phyloP scores from a whole-genome alignment of 371 early-diverging fungal genomes.

The Batrachochytrium dendrobatidis region DNA sequence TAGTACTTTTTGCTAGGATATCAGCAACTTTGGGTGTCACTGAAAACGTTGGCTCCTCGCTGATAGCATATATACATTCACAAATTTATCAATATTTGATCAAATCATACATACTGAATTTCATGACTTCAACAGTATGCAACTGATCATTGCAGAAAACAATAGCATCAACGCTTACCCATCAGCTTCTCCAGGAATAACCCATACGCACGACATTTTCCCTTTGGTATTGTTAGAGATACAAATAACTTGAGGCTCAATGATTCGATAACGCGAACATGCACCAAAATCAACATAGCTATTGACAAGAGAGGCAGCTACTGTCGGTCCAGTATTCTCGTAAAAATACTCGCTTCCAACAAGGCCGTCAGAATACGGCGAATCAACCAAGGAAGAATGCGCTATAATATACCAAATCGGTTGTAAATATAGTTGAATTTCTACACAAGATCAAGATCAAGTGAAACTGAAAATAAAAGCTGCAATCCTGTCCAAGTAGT shows the following conservation, averaged over 20 bases:
- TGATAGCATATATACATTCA: slow-evolving; percentile 4
- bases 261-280: slow-evolving; percentile 36
- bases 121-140: too few species aligned
- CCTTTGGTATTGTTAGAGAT: slow-evolving; percentile 40
- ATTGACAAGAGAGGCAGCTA: slow-evolving; percentile 31
- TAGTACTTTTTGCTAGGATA: slow-evolving; percentile 27
- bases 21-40: slow-evolving; percentile 32
- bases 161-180: slow-evolving; percentile 13
- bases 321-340: slow-evolving; percentile 25
- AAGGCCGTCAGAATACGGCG: slow-evolving; percentile 25
- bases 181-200: slow-evolving; percentile 23
- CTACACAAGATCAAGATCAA: background rate
- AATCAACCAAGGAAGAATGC: slow-evolving; percentile 17
- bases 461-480: background rate
- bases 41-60: slow-evolving; percentile 29
- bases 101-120: background rate
- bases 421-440: too few species aligned
- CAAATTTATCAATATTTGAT: background rate
- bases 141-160: too few species aligned
- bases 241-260: slow-evolving; percentile 31
- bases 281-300: slow-evolving; percentile 43
- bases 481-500: background rate
- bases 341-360: slow-evolving; percentile 39
- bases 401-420: slow-evolving; percentile 6
- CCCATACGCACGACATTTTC: slow-evolving; percentile 47